Evolutionary conservation across 140 eudicot genomes (phyloP).

Genomic region (Anethum foeniculum): DNA sequence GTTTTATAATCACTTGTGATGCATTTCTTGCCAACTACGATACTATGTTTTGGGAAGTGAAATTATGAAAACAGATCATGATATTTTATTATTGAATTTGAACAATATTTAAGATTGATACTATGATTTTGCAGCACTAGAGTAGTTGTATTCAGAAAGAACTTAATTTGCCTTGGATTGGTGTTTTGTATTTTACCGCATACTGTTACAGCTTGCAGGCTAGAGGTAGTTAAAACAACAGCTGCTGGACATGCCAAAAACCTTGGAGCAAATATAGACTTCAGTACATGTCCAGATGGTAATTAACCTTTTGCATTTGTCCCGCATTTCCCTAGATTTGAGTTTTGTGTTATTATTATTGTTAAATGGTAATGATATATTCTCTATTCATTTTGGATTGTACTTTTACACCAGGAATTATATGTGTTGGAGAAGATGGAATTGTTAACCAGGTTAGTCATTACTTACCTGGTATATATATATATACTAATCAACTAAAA

Average conservation of each 20-base stretch:
- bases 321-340: neutral
- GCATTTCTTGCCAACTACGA: too few species aligned
- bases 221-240: constrained; percentile 90
- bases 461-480: constrained; percentile 8
- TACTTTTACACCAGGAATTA: constrained; percentile 52
- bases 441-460: constrained; percentile 87
- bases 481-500: too few species aligned
- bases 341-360: constrained; percentile 1
- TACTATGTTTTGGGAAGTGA: too few species aligned
- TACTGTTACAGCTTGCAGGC: constrained; percentile 70
- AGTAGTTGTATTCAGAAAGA: too few species aligned
- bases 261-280: constrained; percentile 74
- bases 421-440: constrained; percentile 99
- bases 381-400: constrained; percentile 17
- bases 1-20: too few species aligned
- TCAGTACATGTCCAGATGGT: constrained; percentile 98
- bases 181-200: neutral
- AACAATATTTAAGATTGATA: too few species aligned
- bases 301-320: constrained; percentile 11
- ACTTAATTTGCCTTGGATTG: neutral
- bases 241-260: constrained; percentile 97
- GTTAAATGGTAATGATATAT: neutral
- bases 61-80: too few species aligned
- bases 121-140: too few species aligned
- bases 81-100: too few species aligned